These are phyloP conservation scores for Pouteria campechiana DNA, from an alignment of 179 eudicot genomes.

Conservation along the genomic window DNA sequence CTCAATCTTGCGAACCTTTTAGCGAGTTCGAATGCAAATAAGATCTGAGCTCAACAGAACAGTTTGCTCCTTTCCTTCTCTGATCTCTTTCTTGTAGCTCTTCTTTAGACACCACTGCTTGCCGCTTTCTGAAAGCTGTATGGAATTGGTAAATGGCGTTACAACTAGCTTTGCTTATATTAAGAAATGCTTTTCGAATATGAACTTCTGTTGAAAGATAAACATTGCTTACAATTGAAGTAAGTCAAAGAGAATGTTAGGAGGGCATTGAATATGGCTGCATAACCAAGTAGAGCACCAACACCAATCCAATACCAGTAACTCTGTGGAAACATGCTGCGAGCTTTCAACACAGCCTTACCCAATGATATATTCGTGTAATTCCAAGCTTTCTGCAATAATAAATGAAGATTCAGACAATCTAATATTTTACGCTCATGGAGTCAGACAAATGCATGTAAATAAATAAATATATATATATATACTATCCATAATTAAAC, in stretches of 20 bases:
- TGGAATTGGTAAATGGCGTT: neutral
- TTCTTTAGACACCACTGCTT: conserved; percentile 65
- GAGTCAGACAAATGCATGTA: too few relatives aligned
- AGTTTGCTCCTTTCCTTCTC: conserved; percentile 42
- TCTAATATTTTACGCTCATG: too few relatives aligned
- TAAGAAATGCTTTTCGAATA: neutral
- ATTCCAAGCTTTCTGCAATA: conserved; percentile 37
- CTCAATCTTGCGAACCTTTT: conserved; percentile 31
- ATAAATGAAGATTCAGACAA: too few relatives aligned
- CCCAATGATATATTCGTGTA: conserved; percentile 35
- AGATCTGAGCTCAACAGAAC: conserved; percentile 53
- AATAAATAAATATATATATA: too few relatives aligned
- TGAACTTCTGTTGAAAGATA: neutral
- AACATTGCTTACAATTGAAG: conserved; percentile 57
- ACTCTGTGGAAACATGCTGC: conserved; percentile 63
- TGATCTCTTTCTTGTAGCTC: conserved; percentile 58
- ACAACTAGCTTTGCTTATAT: neutral
- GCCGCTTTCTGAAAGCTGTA: conserved; percentile 72
- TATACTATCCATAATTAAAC: too few relatives aligned
- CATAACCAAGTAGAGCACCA: conserved; percentile 75
- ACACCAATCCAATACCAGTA: conserved; percentile 97
- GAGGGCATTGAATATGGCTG: conserved; percentile 55
- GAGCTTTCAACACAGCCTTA: conserved; percentile 45
- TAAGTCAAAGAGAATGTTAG: conserved; percentile 61
- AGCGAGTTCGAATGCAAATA: conserved; percentile 65